Base-by-base conservation (phyloP, 208 protist species). In the Leishmania amazonensis region DNA sequence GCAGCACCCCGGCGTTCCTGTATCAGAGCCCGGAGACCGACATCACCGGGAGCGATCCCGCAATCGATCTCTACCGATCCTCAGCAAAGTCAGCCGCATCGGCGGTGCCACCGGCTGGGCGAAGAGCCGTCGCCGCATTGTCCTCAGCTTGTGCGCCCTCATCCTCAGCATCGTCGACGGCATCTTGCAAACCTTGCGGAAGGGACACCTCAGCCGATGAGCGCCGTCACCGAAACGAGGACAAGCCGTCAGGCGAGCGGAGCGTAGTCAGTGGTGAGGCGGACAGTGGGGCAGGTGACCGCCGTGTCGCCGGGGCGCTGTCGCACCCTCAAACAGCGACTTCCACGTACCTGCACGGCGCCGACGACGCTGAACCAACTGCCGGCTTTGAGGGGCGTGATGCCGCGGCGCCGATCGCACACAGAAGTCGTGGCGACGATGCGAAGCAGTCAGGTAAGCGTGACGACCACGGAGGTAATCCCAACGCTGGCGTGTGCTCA, bases 11-110 rank as follows among this genome's bases (percentile, higher is more conserved):
- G 38, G 53, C 54, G 38, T 15, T 79, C n/a, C 57, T 45, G 17
- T 78, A 78, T 64, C 74, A n/a, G 19, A 74, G 68, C 11, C 68
- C 68, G 42, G n/a, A 17, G 42, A 54, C 40, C 45, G 68, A 35
- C 68, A 74, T 47, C 42, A 19, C 13, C 68, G 3, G 42, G 68
- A 74, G 68, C 68, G 31, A 31, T 45, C 13, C 28, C 35, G 6
- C 42, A 4, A 9, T 21, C 28, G n/a, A 31, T 31, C n/a, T 17
- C 54, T 19, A 11, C 68, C 28, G 15, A 28, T 49, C 7, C 42
- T 51, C 45, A 35, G 42, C 38, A 53, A 28, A 74, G 68, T 42
- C 17, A 9, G 24, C 24, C 8, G 45, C 21, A 11, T 31, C 45
- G 24, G 35, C 64, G 5, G 64, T 4, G 31, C 64, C 67, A 45